Evolutionary conservation across 2,329 filamentous ascomycete genomes (phyloP).

Genomic region (Aureobasidium melanogenum): DNA sequence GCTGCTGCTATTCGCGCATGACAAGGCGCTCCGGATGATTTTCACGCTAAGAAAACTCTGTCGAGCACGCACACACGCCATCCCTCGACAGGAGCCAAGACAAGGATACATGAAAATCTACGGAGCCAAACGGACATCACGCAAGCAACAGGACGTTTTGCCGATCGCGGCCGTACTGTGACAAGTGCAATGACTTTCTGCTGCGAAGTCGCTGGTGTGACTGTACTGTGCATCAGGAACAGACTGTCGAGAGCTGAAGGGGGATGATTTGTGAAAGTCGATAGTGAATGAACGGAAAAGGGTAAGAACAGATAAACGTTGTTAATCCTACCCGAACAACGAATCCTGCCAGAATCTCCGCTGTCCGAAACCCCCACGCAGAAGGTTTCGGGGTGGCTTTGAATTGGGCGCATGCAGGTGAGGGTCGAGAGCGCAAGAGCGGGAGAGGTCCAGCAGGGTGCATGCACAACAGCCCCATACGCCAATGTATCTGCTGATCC

Average conservation of each 20-base stretch:
- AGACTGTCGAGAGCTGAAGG: not conserved
- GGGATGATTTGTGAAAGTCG: not conserved
- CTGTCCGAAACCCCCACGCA: slow-evolving; percentile 10
- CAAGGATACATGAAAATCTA: slow-evolving; percentile 6
- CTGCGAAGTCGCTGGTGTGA: not conserved
- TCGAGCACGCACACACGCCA: not conserved
- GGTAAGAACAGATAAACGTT: slow-evolving; percentile 3
- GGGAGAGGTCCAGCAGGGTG: slow-evolving; percentile 10
- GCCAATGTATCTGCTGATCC: slow-evolving; percentile 12
- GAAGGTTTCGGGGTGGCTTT: slow-evolving; percentile 7
- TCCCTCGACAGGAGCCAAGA: slow-evolving; percentile 2
- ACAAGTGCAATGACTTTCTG: not conserved
- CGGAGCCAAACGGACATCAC: slow-evolving; percentile 8
- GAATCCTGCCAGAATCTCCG: not conserved
- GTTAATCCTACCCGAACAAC: slow-evolving; percentile 7
- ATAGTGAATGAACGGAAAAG: not conserved
- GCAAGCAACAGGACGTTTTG: slow-evolving; percentile 10
- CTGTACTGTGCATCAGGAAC: not conserved
- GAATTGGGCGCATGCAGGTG: slow-evolving; percentile 8
- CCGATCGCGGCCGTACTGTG: not conserved
- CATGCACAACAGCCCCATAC: slow-evolving; percentile 10
- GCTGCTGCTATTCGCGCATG: slow-evolving; percentile 10
- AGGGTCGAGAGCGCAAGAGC: slow-evolving; percentile 10
- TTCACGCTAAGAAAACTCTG: slow-evolving; percentile 10
- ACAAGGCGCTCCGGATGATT: slow-evolving; percentile 10